phyloP scores from a whole-genome alignment of 805 yeast genomes.

The Vanderwaltozyma tropicalis region DNA sequence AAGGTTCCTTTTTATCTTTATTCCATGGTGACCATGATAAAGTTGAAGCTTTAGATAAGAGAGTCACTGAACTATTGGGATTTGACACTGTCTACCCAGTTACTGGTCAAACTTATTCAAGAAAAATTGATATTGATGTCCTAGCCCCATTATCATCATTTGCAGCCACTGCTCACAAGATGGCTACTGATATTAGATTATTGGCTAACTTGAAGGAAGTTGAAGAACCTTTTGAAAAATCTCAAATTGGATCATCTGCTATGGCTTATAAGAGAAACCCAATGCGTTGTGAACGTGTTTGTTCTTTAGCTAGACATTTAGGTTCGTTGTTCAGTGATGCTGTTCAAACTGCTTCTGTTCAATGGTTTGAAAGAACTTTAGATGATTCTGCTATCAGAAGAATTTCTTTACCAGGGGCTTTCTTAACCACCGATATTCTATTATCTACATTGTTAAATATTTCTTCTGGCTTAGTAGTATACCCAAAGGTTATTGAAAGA shows the following conservation, averaged over 20 bases:
- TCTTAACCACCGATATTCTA: conserved; percentile 89
- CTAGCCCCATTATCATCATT: conserved; percentile 86
- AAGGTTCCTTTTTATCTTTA: conserved; percentile 87
- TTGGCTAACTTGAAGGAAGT: conserved; percentile 94
- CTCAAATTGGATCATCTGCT: conserved; percentile 97
- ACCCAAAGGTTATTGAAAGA: conserved; percentile 97
- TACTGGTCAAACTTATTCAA: conserved; percentile 98
- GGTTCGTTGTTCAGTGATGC: conserved; percentile 89
- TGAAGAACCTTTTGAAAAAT: conserved; percentile 96
- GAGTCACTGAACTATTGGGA: conserved; percentile 87
- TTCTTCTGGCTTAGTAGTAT: conserved; percentile 90
- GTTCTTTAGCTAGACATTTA: conserved; percentile 94
- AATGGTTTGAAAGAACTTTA: conserved; percentile 98
- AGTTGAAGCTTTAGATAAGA: conserved; percentile 85
- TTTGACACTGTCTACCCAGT: conserved; percentile 93
- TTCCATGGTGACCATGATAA: conserved; percentile 96
- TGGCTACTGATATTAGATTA: conserved; percentile 93
- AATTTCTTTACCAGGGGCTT: conserved; percentile 92
- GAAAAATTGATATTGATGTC: conserved; percentile 94
- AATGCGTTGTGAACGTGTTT: conserved; percentile 97
- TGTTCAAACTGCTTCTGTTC: conserved; percentile 93
- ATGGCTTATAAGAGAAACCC: conserved; percentile 99
- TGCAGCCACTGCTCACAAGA: conserved; percentile 93
- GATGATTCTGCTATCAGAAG: conserved; percentile 98
- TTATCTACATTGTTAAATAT: conserved; percentile 83